These are phyloP conservation scores for Fremontodendron californicum DNA, from an alignment of 345 rosid species.

Conservation along the genomic window DNA sequence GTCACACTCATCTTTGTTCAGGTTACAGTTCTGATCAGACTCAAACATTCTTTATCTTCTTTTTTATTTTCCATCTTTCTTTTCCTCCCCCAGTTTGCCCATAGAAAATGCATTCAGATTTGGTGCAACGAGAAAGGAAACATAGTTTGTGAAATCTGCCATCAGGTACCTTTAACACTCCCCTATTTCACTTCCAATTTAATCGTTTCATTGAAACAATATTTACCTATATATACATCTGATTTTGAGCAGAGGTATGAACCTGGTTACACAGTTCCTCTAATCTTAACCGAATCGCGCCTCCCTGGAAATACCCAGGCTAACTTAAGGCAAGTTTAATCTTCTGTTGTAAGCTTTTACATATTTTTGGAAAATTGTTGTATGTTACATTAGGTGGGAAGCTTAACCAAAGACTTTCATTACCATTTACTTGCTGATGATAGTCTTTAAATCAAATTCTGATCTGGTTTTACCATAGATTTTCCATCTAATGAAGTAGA, in stretches of 20 bases:
- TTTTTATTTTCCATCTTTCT: not conserved
- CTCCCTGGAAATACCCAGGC: not conserved
- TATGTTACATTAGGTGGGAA: too few species aligned
- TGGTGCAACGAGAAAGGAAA: conserved; percentile 50
- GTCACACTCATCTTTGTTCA: not conserved
- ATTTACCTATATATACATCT: not conserved
- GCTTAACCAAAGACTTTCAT: too few species aligned
- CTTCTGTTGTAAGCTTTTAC: too few species aligned
- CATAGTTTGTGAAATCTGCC: conserved; percentile 47
- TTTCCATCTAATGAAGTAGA: not conserved
- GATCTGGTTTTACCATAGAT: not conserved
- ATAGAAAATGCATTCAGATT: conserved; percentile 47
- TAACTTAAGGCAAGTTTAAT: conserved; percentile 9
- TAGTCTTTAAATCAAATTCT: not conserved
- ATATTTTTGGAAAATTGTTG: too few species aligned
- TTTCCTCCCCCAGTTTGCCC: conserved; percentile 39
- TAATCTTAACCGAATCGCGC: not conserved
- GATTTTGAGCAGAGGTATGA: conserved; percentile 6
- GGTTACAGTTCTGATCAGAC: not conserved
- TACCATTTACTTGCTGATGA: not conserved
- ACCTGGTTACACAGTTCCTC: conserved; percentile 9
- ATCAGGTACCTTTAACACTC: conserved; percentile 18
- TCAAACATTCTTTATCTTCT: not conserved
- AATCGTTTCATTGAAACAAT: not conserved
- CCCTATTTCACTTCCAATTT: not conserved